These are phyloP conservation scores for Cetraspora pellucida DNA, from an alignment of 192 early-diverging fungal genomes.

Conservation along the genomic window DNA sequence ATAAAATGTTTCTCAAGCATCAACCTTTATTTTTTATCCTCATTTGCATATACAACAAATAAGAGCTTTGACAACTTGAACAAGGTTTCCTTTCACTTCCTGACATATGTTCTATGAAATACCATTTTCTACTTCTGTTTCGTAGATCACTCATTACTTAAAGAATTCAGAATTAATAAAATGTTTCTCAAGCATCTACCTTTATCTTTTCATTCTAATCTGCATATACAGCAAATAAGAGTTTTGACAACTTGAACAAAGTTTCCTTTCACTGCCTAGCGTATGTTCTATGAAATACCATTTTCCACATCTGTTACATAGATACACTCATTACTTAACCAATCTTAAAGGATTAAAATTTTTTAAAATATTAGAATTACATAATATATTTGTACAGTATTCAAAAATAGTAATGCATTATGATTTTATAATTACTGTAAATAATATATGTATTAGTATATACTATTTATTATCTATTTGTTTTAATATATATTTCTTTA, in stretches of 20 bases:
- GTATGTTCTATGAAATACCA: not conserved
- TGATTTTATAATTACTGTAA: no score
- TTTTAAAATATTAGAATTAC: no score
- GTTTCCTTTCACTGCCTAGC: conserved; percentile 14
- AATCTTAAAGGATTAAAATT: no score
- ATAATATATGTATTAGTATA: no score
- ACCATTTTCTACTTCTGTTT: not conserved
- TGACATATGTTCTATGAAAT: not conserved
- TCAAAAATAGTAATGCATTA: no score
- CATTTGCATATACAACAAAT: not conserved
- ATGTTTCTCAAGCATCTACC: not conserved
- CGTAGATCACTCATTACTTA: no score
- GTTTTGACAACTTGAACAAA: conserved; percentile 5
- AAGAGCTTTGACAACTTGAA: conserved; percentile 11
- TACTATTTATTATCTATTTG: no score
- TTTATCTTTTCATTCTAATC: not conserved
- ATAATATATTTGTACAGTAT: no score
- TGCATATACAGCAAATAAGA: conserved; percentile 8
- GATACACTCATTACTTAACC: no score
- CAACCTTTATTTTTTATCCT: not conserved
- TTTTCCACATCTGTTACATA: not conserved
- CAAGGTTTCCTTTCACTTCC: conserved; percentile 13
- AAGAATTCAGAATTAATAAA: conserved; percentile 24
- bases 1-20: conserved; percentile 1
- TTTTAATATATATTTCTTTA: no score